A percentile compares a stretch with the other conserved stretches of the same genome.
Conservation (phyloP, 1,139 yeast species). For the Protomyces gravidus region DNA sequence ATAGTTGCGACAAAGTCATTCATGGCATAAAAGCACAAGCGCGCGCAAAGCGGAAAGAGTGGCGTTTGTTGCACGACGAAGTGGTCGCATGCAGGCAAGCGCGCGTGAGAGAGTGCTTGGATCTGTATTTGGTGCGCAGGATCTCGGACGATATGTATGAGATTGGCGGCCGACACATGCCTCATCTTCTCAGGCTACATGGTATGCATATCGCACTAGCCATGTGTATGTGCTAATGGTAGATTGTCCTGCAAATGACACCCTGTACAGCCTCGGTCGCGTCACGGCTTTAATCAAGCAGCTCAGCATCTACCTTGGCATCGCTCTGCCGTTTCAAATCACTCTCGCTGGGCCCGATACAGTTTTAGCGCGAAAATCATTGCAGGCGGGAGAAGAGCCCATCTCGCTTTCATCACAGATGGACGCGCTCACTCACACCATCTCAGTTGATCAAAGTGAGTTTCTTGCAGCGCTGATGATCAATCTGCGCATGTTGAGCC, state of each 20-base stretch:
- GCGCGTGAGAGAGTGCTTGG: conserved; percentile 1
- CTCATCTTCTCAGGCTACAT: conserved; percentile 5
- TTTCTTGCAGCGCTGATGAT: not conserved
- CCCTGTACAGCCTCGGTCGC: not conserved
- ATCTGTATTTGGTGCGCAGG: not conserved
- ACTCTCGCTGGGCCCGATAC: not conserved
- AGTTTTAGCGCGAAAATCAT: not conserved
- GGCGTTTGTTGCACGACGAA: conserved; percentile 4
- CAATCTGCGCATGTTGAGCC: not conserved
- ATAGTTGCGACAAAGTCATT: not conserved
- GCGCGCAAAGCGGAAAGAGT: conserved; percentile 5
- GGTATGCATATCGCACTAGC: not conserved
- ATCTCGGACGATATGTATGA: not conserved
- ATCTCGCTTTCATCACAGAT: not conserved
- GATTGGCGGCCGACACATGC: conserved; percentile 10
- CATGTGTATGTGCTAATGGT: no score
- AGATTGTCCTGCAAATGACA: conserved; percentile 3
- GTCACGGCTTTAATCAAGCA: conserved; percentile 1
- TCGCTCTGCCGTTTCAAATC: conserved; percentile 9
- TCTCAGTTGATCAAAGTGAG: not conserved
- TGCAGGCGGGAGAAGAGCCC: not conserved
- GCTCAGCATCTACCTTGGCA: conserved; percentile 12
- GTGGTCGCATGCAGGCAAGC: not conserved
- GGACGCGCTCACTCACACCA: not conserved
- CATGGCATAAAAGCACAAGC: not conserved